Base-by-base conservation (phyloP, 139 green algal species). In the Chlorella sp. region DNA sequence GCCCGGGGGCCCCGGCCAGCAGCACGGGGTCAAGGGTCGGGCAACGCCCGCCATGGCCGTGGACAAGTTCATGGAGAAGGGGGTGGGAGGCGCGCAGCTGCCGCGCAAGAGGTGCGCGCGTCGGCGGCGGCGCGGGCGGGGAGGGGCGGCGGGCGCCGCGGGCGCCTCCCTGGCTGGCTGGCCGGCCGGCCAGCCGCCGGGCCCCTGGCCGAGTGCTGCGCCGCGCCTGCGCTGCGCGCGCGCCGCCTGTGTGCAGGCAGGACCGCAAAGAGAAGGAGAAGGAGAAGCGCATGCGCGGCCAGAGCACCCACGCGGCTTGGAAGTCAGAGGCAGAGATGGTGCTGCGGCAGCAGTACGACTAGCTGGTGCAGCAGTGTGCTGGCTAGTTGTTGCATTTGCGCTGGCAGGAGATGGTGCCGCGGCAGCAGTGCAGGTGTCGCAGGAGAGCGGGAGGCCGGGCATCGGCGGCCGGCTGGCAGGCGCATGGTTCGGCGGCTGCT, bases 291-390 rank as follows among this genome's bases (percentile, higher is more conserved):
- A 63, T 65, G 17, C 83, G 81, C 62, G 94, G 94, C 9, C 94
- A 98, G 84, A 92, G 79, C 40, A 82, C 80, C 1, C 74, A 92
- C 65, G 74, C 58, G 25, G 46, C 71, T 6, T 98, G 94, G 94
- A 98, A 98, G 85, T 90, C 64, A 12, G 94, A 98, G 77, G 91
- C 89, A 51, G 93, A 97, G 76, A 97, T 97, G 93, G 81, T 87
- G 38, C 76, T 97, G 56, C 79, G 92, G n/a, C 92, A 97, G 69
- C 90, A 94, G 50, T 97, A 89, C 77, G 92, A 97, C 70, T 96
- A n/a, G n/a, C n/a, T n/a, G n/a, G n/a, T n/a, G n/a, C n/a, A n/a
- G n/a, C n/a, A n/a, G n/a, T n/a, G n/a, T n/a, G n/a, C n/a, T n/a
- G n/a, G n/a, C n/a, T n/a, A n/a, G n/a, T n/a, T n/a, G n/a, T n/a